A percentile compares a stretch with the other conserved stretches of the same genome.
phyloP scores from a whole-genome alignment of 768 basidiomycete species.

The Thelephora ganbajun region DNA sequence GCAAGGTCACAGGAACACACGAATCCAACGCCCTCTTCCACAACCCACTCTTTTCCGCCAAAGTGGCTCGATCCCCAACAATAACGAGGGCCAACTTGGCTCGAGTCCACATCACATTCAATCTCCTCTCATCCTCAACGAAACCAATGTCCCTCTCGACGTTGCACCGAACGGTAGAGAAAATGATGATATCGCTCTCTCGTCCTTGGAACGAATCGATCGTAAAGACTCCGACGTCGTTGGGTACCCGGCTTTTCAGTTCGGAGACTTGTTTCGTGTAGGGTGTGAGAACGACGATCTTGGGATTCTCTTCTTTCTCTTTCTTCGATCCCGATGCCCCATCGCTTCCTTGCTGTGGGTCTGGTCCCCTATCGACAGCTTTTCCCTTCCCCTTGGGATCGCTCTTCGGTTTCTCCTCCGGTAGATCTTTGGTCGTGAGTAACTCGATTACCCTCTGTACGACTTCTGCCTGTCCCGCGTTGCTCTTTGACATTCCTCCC shows the following conservation, averaged over 20 bases:
- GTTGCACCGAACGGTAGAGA: slow-evolving; percentile 52
- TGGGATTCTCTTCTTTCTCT: not conserved
- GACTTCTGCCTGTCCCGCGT: slow-evolving; percentile 41
- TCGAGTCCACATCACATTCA: slow-evolving; percentile 65
- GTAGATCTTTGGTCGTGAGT: slow-evolving; percentile 15
- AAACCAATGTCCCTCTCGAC: slow-evolving; percentile 48
- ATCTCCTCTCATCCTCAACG: slow-evolving; percentile 40
- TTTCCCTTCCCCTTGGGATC: not conserved
- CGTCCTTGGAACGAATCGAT: slow-evolving; percentile 57
- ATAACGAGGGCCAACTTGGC: slow-evolving; percentile 44
- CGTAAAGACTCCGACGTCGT: slow-evolving; percentile 27
- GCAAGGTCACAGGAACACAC: slow-evolving; percentile 16
- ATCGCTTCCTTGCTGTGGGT: not conserved
- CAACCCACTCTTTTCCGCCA: slow-evolving; percentile 25
- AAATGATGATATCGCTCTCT: slow-evolving; percentile 54
- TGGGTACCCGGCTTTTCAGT: slow-evolving; percentile 22
- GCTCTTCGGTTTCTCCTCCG: not conserved
- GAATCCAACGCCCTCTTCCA: slow-evolving; percentile 37
- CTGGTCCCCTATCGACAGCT: not conserved
- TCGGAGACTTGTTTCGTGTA: slow-evolving; percentile 43
- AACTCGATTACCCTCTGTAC: slow-evolving; percentile 33
- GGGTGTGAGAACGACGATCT: slow-evolving; percentile 40
- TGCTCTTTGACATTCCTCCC: slow-evolving; percentile 48
- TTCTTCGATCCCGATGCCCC: not conserved
- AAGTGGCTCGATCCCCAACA: slow-evolving; percentile 40